Conservation (phyloP, 2,329 filamentous ascomycete species). For the Bisporella sp. region DNA sequence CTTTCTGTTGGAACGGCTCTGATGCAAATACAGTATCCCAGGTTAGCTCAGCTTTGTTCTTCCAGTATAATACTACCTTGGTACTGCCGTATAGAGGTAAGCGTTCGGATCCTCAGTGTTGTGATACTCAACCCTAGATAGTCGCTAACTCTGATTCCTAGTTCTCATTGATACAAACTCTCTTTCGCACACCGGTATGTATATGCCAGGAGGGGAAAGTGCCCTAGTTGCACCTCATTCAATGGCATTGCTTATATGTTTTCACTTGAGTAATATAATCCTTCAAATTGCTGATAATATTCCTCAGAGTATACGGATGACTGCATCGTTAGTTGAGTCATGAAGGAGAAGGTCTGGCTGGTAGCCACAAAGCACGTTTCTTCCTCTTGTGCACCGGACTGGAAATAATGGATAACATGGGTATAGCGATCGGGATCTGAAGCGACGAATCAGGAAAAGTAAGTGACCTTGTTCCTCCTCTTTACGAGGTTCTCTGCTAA, state of each 20-base stretch:
- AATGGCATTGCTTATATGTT: neutral
- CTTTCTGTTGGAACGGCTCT: neutral
- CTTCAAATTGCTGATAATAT: too few relatives aligned
- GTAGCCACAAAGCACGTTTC: slow-evolving; percentile 54
- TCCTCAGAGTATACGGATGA: slow-evolving; percentile 66
- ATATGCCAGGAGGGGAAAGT: too few relatives aligned
- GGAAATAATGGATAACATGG: too few relatives aligned
- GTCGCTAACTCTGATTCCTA: slow-evolving; percentile 31
- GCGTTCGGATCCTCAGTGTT: neutral
- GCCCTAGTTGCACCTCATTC: too few relatives aligned
- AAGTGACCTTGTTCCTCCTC: too few relatives aligned
- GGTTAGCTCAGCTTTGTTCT: slow-evolving; percentile 79
- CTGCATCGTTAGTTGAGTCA: slow-evolving; percentile 67
- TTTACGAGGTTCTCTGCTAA: too few relatives aligned
- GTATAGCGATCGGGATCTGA: slow-evolving; percentile 60
- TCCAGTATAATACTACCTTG: slow-evolving; percentile 80
- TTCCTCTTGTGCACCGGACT: too few relatives aligned
- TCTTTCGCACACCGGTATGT: slow-evolving; percentile 65
- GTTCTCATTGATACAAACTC: slow-evolving; percentile 77
- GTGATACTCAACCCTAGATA: neutral
- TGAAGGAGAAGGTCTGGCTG: slow-evolving; percentile 71
- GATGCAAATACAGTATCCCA: slow-evolving; percentile 47
- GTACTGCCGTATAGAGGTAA: slow-evolving; percentile 62
- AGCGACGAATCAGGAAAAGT: slow-evolving; percentile 60
- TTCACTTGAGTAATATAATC: neutral